These are phyloP conservation scores for barley (Hordeum vulgare) DNA, from an alignment of 176 grass and related monocot species.

Conservation along the genomic window DNA sequence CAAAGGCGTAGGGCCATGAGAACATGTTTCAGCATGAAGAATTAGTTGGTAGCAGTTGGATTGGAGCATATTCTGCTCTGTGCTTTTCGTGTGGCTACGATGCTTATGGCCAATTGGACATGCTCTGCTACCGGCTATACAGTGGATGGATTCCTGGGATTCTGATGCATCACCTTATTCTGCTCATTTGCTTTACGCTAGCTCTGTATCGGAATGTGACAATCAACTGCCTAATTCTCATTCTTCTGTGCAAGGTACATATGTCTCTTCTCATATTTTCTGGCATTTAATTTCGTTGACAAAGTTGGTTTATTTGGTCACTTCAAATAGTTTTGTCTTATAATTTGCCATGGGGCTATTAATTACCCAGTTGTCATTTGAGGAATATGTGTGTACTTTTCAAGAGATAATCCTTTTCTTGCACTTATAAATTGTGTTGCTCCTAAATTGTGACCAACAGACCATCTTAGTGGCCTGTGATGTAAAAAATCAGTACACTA, in stretches of 20 bases:
- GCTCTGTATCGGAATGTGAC: conserved; percentile 77
- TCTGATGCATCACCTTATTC: conserved; percentile 89
- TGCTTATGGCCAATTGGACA: conserved; percentile 97
- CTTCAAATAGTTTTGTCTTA: background rate
- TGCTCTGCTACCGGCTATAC: conserved; percentile 65
- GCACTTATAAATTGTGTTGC: background rate
- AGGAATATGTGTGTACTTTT: background rate
- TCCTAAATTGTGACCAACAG: background rate
- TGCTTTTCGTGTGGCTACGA: conserved; percentile 94
- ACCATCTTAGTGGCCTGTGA: background rate
- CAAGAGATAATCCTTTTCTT: background rate
- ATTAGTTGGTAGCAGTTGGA: conserved; percentile 61
- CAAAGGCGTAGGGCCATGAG: conserved; percentile 35
- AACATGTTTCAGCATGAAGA: conserved; percentile 82
- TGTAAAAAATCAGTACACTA: background rate
- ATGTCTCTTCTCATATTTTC: conserved; percentile 9
- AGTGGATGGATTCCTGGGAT: conserved; percentile 70
- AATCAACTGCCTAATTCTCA: conserved; percentile 91
- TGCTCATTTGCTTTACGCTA: conserved; percentile 89
- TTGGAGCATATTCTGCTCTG: conserved; percentile 67
- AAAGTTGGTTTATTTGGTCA: background rate
- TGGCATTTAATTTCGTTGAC: background rate
- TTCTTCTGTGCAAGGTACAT: conserved; percentile 78
- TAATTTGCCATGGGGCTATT: background rate
- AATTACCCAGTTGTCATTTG: background rate